These are phyloP conservation scores for Trichosanthes cucumerina DNA, from an alignment of 306 rosid genomes.

Conservation along the genomic window DNA sequence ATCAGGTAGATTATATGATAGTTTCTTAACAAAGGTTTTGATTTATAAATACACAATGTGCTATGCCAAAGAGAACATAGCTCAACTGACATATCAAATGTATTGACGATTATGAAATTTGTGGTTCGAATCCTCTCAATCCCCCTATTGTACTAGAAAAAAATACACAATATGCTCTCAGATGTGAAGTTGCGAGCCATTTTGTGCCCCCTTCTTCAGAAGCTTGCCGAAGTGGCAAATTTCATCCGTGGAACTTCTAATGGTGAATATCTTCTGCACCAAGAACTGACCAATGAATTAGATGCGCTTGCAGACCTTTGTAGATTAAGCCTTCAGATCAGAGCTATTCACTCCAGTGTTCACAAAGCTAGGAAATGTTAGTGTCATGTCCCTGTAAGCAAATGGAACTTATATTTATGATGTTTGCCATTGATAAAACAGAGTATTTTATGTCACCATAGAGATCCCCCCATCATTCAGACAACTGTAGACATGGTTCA, in stretches of 20 bases:
- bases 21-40: not conserved
- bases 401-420: not conserved
- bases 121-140: too few relatives aligned
- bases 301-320: not conserved
- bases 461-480: not conserved
- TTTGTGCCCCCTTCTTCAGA: not conserved
- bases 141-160: too few relatives aligned
- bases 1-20: not conserved
- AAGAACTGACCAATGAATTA: not conserved
- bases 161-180: not conserved
- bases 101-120: too few relatives aligned
- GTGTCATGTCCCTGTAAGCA: constrained; percentile 50
- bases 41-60: not conserved
- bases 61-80: too few relatives aligned
- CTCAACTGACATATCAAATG: too few relatives aligned
- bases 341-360: not conserved
- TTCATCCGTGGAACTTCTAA: not conserved
- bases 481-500: not conserved
- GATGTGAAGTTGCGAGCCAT: not conserved
- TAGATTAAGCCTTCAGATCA: not conserved
- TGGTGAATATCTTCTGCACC: not conserved
- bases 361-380: constrained; percentile 72
- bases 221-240: not conserved
- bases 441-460: not conserved
- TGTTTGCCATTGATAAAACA: not conserved